Conservation (phyloP, 768 basidiomycete species). For the Termitomyces sp. region DNA sequence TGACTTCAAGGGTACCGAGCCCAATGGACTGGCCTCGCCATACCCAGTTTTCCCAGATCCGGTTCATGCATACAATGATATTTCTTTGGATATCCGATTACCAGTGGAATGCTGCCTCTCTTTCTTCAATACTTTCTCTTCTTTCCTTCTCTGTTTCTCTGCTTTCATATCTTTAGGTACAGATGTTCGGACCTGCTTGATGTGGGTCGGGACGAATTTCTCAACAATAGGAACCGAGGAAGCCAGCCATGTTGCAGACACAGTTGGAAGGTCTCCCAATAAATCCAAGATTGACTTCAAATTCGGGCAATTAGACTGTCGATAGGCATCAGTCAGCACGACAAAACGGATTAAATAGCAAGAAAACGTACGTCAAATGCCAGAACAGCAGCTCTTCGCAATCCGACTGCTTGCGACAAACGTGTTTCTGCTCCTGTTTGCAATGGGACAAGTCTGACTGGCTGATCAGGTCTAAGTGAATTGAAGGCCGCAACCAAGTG, state of each 20-base stretch:
- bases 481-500: conserved; percentile 77
- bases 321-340: conserved; percentile 19
- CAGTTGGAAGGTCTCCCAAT: conserved; percentile 46
- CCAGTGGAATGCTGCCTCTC: background rate
- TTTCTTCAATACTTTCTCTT: conserved; percentile 29
- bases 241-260: conserved; percentile 65
- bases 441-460: conserved; percentile 58
- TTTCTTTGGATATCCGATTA: background rate
- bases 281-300: conserved; percentile 31
- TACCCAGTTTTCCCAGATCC: no score
- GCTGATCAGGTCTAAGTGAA: conserved; percentile 31
- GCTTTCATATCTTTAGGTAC: conserved; percentile 77
- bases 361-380: conserved; percentile 57
- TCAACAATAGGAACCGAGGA: conserved; percentile 17
- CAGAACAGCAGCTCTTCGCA: conserved; percentile 63
- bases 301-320: conserved; percentile 38
- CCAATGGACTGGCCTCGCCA: no score
- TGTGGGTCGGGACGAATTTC: conserved; percentile 62
- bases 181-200: conserved; percentile 78
- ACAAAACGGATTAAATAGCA: background rate
- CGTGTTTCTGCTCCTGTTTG: conserved; percentile 61
- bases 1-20: no score
- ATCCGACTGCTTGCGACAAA: conserved; percentile 58
- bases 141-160: conserved; percentile 54
- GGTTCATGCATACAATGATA: no score